Evolutionary conservation across 2,329 filamentous ascomycete species (phyloP), one percentile per base, ranked within the genome.

Genomic region (Ophiostoma fasciatum): DNA sequence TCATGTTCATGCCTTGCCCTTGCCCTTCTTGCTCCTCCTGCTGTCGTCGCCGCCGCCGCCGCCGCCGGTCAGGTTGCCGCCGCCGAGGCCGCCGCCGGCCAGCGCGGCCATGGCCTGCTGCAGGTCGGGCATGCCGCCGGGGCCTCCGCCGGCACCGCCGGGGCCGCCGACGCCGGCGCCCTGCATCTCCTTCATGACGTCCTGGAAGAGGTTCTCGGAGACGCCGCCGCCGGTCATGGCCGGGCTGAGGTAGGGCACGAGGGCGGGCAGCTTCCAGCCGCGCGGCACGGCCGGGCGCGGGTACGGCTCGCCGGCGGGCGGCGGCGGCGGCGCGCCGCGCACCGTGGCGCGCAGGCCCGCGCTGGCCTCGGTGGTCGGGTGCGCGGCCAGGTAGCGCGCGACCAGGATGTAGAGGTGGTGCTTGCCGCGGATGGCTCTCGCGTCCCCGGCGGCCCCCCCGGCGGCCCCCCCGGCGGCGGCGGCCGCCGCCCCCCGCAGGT

Each of bases 131-230:
- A 31, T 4, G 11, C 15, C n/a, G 25, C 25, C 32, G 5, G 33
- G 40, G 13, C 31, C 18, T 13, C 41, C 53, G 31, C 50, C 53
- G 21, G 49, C 56, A 7, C 54, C 59, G 5, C 35, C 42, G 13
- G 31, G 19, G n/a, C 41, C 53, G 31, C 50, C 53, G 21, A 49
- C 56, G 7, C 54, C 59, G 8, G 28, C 46, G 11, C 57, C 56
- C 50, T 67, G 64, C 83, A 96, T 93, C 62, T 92, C 84, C 51
- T 76, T 78, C 87, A 96, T 94, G 68, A 94, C 93, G 48, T 94
- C 87, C 63, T 90, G 84, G 51, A 96, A 76, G 42, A 94, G 74
- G 52, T 96, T 93, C 57, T 98, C 90, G 43, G 76, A 87, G 10
- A 96, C 83, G 25, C 90, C 90, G 10, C 90, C 90, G 8, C 90